Conservation (phyloP, 768 basidiomycete genomes). For the Russula abietina region DNA sequence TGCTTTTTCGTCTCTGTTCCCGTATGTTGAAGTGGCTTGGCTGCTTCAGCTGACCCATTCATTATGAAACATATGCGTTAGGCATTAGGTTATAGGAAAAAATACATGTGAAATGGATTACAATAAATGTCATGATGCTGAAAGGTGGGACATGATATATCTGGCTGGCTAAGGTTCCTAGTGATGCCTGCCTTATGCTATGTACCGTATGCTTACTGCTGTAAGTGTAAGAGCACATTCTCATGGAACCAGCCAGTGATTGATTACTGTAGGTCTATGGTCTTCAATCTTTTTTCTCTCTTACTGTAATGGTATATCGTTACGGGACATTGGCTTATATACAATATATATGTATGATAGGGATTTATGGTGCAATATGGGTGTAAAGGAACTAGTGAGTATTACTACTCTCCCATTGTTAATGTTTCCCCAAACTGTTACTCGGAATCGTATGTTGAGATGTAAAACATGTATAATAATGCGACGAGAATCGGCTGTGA, state of each 20-base stretch:
- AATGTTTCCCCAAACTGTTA: too few relatives aligned
- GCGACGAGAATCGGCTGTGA: background rate
- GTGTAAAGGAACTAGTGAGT: too few relatives aligned
- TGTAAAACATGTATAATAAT: background rate
- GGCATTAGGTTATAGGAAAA: background rate
- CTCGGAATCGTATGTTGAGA: background rate
- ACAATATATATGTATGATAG: background rate
- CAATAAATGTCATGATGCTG: too few relatives aligned
- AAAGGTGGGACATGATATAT: too few relatives aligned
- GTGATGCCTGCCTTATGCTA: too few relatives aligned
- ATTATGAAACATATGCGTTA: slow-evolving; percentile 7
- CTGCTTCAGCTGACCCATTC: background rate
- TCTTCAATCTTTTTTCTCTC: background rate
- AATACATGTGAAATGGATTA: background rate
- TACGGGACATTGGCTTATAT: background rate
- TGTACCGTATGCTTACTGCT: too few relatives aligned
- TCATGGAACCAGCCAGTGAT: too few relatives aligned
- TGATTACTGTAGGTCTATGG: background rate
- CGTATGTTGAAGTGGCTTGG: background rate
- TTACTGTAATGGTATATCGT: slow-evolving; percentile 2
- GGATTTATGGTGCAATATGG: background rate
- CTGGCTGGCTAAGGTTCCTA: too few relatives aligned
- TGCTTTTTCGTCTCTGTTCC: slow-evolving; percentile 5
- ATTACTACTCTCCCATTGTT: too few relatives aligned
- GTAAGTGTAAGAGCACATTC: too few relatives aligned